A percentile compares a stretch with the other conserved stretches of the same genome.
These are phyloP conservation scores for Aspergillus costaricaensis DNA, from an alignment of 2,329 filamentous ascomycete genomes.

Conservation along the genomic window DNA sequence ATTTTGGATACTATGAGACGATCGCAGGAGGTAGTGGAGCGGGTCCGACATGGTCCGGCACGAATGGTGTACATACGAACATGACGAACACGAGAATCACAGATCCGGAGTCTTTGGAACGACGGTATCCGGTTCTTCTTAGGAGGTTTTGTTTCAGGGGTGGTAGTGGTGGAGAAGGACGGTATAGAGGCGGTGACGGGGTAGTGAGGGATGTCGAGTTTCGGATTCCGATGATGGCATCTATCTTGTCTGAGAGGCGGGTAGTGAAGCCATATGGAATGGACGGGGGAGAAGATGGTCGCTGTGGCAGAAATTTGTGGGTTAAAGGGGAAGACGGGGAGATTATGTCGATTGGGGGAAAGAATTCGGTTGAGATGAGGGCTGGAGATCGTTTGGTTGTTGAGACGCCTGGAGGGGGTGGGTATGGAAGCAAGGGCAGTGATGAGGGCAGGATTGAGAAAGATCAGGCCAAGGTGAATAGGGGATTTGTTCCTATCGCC, in stretches of 20 bases:
- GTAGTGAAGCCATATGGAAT: not conserved
- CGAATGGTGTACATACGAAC: conserved; percentile 61
- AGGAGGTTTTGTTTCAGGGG: conserved; percentile 57
- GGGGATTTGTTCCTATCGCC: not conserved
- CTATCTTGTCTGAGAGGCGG: not conserved
- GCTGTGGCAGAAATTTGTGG: conserved; percentile 1
- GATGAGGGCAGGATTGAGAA: not conserved
- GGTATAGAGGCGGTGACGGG: conserved; percentile 1
- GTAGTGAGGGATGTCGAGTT: conserved; percentile 10
- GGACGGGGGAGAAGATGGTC: not conserved
- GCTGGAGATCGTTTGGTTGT: conserved; percentile 43
- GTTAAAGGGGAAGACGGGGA: not conserved
- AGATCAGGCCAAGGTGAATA: not conserved
- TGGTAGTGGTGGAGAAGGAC: not conserved
- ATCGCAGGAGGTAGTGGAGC: not conserved
- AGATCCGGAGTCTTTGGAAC: conserved; percentile 76
- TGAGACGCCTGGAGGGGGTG: conserved; percentile 42
- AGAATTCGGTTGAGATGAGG: conserved; percentile 66
- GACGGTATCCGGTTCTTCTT: conserved; percentile 73
- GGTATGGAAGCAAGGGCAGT: conserved; percentile 19
- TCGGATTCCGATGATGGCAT: not conserved
- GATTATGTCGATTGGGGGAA: not conserved
- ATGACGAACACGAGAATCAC: conserved; percentile 88
- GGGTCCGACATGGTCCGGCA: not conserved
- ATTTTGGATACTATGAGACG: not conserved